Evolutionary conservation across 345 rosid species (phyloP).

Genomic region (Lumnitzera littorea): DNA sequence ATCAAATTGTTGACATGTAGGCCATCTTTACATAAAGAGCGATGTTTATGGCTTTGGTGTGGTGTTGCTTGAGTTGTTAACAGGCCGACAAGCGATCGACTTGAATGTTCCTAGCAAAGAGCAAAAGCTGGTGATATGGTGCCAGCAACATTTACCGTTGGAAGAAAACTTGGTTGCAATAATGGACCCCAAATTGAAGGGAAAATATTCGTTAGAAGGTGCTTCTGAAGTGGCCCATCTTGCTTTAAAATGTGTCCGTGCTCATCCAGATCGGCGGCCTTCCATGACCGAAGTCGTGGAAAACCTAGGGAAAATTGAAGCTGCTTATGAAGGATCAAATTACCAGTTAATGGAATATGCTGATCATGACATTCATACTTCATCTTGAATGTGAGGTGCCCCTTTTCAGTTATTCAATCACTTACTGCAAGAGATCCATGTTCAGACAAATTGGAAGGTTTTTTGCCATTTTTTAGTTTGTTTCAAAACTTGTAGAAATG

Average conservation of each 20-base stretch:
- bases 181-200: slow-evolving; percentile 8
- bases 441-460: too few relatives aligned
- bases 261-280: background rate
- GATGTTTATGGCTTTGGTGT: slow-evolving; percentile 4
- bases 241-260: slow-evolving; percentile 1
- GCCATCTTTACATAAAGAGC: background rate
- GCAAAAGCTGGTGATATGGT: slow-evolving; percentile 2
- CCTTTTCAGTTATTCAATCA: too few relatives aligned
- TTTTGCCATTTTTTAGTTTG: too few relatives aligned
- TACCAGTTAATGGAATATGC: background rate
- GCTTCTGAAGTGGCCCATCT: slow-evolving; percentile 5
- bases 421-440: too few relatives aligned
- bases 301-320: slow-evolving; percentile 4
- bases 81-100: background rate
- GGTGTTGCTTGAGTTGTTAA: slow-evolving; percentile 6
- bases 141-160: background rate
- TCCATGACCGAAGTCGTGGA: slow-evolving; percentile 7
- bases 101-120: background rate
- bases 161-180: background rate
- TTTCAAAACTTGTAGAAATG: too few relatives aligned
- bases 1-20: background rate
- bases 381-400: background rate
- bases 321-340: background rate
- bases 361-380: background rate
- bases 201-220: slow-evolving; percentile 1